Evolutionary conservation across 345 rosid species (phyloP), one percentile per base, ranked within the genome.

Genomic region (Erucastrum elatum): DNA sequence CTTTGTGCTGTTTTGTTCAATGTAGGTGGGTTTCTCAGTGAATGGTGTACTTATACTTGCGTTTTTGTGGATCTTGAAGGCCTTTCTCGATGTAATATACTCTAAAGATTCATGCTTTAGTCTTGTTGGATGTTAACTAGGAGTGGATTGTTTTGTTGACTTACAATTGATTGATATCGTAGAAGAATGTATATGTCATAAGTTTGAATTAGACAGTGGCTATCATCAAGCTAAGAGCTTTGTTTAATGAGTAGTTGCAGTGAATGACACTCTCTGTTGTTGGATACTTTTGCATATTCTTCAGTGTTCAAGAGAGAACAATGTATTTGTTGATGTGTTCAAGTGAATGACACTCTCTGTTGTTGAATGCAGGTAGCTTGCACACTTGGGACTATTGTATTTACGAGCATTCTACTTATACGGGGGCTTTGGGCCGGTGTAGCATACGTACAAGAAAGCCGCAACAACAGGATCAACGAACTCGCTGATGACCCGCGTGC

Each of bases 31-130:
- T 1, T 94, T 94, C 81, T 88, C 97, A 0, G 98, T 94, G 35
- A 88, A 90, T 75, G 98, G 97, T 27, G 91, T 90, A 51, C 83
- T 94, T 25, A 68, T 90, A 67, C 90, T 90, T 81, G 88, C 97
- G 6, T 90, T 94, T 81, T 76, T 94, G 85, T 90, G 98, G 98
- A 77, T 94, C 70, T 74, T 89, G 84, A 94, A 89, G 83, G 98
- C 96, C 31, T 90, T 94, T 84, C 96, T 94, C 68, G 96, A 92
- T 96, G 98, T 90, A 83, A 82, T 8, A 1, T 51, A 66, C 70
- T 4, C 59, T 66, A 6, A 9, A 44, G 6, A 39, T 39, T 10
- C 46, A 44, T 44, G 17, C 31, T 78, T 71, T 66, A 59, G 65
- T 68, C 15, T 49, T 49, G 56, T 49, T 49, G 56, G 56, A 13